phyloP scores from a whole-genome alignment of 31 red algal genomes.

The Bonnemaisonia californica region DNA sequence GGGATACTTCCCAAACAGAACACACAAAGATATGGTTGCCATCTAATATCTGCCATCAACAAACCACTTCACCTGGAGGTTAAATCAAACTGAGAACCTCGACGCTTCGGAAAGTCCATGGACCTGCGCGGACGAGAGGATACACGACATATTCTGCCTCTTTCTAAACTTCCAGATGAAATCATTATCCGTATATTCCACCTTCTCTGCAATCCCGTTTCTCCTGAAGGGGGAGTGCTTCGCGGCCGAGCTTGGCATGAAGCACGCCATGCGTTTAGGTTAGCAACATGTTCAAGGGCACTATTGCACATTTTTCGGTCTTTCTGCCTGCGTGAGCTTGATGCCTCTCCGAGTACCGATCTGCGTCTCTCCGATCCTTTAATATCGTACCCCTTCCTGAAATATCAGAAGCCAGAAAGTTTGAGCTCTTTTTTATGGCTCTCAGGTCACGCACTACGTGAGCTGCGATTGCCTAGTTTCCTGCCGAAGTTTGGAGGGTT shows the following conservation, averaged over 20 bases:
- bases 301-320: background rate
- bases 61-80: no score
- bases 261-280: background rate
- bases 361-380: background rate
- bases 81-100: no score
- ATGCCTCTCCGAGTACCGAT: background rate
- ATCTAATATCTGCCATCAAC: no score
- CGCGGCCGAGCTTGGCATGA: background rate
- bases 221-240: background rate
- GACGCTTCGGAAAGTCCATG: no score
- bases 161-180: background rate
- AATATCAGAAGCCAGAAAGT: background rate
- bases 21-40: no score
- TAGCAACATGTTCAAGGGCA: background rate
- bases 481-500: background rate
- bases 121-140: no score
- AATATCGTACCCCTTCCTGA: background rate
- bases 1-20: no score
- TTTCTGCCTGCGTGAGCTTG: background rate
- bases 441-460: background rate
- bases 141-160: no score
- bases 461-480: background rate
- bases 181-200: background rate
- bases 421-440: background rate
- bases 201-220: background rate